Evolutionary conservation across 2,329 filamentous ascomycete genomes (phyloP), one percentile per base, ranked within the genome.

Genomic region (Fusarium xylarioides): DNA sequence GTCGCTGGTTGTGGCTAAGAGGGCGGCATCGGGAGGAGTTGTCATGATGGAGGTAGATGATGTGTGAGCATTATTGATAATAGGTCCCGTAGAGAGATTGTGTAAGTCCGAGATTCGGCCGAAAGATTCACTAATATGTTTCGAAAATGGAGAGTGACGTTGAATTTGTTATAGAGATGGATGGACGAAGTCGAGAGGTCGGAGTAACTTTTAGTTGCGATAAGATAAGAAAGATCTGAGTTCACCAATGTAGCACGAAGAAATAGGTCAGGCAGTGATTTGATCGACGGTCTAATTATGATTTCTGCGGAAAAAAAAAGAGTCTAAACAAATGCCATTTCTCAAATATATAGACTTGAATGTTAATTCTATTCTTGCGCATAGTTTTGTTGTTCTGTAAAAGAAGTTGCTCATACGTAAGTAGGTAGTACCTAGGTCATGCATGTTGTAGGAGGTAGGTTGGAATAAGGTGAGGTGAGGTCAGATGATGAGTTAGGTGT

Each of bases 1-100:
- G 53, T 74, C 68, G 58, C 77, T 70, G 46, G 77, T 67, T 43
- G 63, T 63, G 34, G 67, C 50, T 30, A 71, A 61, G 56, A 60
- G 37, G 34, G 68, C 60, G 35, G 46, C 32, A 61, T 46, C 57
- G 35, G 50, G 63, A 37, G 44, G 54, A 38, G 32, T 65, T 54
- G 63, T 60, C 66, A 68, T 76, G 66, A 59, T 59, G 65, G 58
- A 55, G 38, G 37, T 19, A 28, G 30, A 43, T 26, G 54, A 35
- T 50, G 55, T 42, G 55, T 47, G 58, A 40, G 46, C 58, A 69
- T 60, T 37, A 53, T 62, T 57, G 62, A 50, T 54, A 68, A 63
- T 30, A 44, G 30, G 30, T n/a, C 46, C 23, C 21, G 23, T 15
- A 21, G 19, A 18, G 19, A 35, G 55, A 68, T 44, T 63, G 26